These are phyloP conservation scores for Polytrichum commune DNA, from an alignment of 225 moss, liverwort and hornwort genomes.

Conservation along the genomic window DNA sequence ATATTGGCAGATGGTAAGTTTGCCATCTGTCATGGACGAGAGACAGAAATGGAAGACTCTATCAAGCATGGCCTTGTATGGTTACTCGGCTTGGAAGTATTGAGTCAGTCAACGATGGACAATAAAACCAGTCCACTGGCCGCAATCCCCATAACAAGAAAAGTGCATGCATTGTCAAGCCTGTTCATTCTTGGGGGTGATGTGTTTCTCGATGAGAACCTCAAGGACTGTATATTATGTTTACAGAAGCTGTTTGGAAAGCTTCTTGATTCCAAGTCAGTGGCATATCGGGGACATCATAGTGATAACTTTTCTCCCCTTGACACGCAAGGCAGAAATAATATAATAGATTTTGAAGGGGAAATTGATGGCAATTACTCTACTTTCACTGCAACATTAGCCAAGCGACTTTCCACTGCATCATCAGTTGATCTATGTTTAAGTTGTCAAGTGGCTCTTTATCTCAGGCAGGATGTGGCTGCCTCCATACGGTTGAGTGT, in stretches of 20 bases:
- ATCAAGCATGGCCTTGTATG: constrained; percentile 32
- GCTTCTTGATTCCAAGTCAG: constrained; percentile 7
- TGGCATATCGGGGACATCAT: neutral
- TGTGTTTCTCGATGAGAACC: constrained; percentile 10
- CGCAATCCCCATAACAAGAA: constrained; percentile 24
- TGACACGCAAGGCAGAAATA: neutral
- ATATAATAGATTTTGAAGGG: constrained; percentile 31
- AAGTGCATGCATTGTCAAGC: constrained; percentile 37
- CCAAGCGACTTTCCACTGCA: constrained; percentile 22
- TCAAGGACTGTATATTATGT: constrained; percentile 11
- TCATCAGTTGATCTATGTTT: constrained; percentile 12
- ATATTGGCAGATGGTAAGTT: constrained; percentile 35
- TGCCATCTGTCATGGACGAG: constrained; percentile 21
- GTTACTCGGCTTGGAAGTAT: constrained; percentile 34
- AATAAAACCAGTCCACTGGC: constrained; percentile 5
- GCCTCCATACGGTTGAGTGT: constrained; percentile 25
- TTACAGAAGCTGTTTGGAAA: constrained; percentile 23
- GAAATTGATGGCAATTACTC: constrained; percentile 24
- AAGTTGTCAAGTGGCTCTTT: constrained; percentile 36
- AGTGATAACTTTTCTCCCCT: neutral
- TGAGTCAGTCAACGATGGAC: constrained; percentile 21
- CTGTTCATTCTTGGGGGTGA: constrained; percentile 37
- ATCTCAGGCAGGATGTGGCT: constrained; percentile 37
- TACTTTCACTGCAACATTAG: constrained; percentile 21
- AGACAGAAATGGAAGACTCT: constrained; percentile 20